Evolutionary conservation across 2,329 filamentous ascomycete genomes (phyloP), one percentile per base, ranked within the genome.

Genomic region (Colletotrichum cereale): DNA sequence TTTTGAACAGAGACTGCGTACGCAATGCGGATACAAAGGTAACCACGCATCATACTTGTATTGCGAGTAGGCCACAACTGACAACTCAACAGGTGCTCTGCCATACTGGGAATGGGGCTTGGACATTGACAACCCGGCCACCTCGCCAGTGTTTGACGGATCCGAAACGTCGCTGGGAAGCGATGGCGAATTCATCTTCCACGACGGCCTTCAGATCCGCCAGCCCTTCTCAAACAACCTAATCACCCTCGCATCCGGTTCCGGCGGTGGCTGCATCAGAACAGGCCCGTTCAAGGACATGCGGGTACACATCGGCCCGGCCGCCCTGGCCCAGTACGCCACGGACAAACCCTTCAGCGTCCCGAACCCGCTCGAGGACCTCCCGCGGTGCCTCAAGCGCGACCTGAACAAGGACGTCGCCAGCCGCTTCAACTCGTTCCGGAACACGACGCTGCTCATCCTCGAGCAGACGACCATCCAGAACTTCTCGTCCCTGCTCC

Each of bases 191-290:
- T 76, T 76, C 62, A 76, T 82, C 56, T 62, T 76, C 29, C 75
- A 76, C 40, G 74, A 77, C 18, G 75, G 67, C 34, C 56, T 74
- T 73, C 53, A 68, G 26, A 69, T 75, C 5, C 67, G 67, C 18
- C 70, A 71, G n/a, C 50, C 67, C 16, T 72, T 72, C 44, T 50
- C 61, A 2, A 71, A 70, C 11, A 72, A 61, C 40, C 40, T 71
- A 4, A 76, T 81, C 74, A 75, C 79, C 63, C 55, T 85, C 21
- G 82, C 84, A 0, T 80, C 84, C 0, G 87, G 85, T 14, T 79
- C 80, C 0, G 88, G 88, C 18, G 88, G 88, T 48, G 88, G 88
- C 2, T 74, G 80, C 62, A 76, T 83, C 36, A 75, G 72, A 18
- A 68, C 72, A 29, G 80, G 81, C 7, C 80, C 80, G 0, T 82